A percentile compares a stretch with the other conserved stretches of the same genome.
Evolutionary conservation across 805 yeast species (phyloP).

Genomic region (Ogataea wickerhamii): DNA sequence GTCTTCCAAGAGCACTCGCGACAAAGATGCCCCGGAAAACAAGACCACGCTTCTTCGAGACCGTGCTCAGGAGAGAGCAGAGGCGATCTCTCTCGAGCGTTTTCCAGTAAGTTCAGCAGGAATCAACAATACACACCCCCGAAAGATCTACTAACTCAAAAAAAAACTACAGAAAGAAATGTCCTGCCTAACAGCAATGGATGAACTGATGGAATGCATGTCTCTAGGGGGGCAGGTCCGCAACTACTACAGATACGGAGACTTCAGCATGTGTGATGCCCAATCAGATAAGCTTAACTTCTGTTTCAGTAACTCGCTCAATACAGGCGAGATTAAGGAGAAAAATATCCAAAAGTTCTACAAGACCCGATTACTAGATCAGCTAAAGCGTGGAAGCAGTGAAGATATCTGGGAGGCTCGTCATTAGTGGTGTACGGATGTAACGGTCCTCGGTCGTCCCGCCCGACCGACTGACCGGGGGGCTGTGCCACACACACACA

Average conservation of each 20-base stretch:
- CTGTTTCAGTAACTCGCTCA: conserved; percentile 59
- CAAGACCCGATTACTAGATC: conserved; percentile 57
- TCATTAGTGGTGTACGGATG: no score
- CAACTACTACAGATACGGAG: conserved; percentile 80
- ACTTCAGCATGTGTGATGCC: conserved; percentile 63
- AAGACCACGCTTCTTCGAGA: conserved; percentile 22
- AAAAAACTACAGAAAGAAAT: conserved; percentile 38
- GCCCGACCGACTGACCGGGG: no score
- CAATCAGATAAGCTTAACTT: conserved; percentile 77
- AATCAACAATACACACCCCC: background rate
- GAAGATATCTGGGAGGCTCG: conserved; percentile 76
- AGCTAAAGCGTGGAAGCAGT: conserved; percentile 65
- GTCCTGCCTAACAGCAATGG: conserved; percentile 81
- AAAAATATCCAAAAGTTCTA: conserved; percentile 63
- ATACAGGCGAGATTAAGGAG: conserved; percentile 49
- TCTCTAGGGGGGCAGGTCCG: conserved; percentile 89
- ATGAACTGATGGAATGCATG: conserved; percentile 80
- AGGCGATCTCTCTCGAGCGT: conserved; percentile 22
- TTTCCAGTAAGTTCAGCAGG: conserved; percentile 30
- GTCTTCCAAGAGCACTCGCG: background rate
- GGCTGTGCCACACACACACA: background rate
- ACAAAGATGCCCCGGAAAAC: conserved; percentile 1
- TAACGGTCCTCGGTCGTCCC: no score
- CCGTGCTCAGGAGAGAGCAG: conserved; percentile 28
- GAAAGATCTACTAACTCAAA: no score